Percentiles rank a stretch among this genome's conserved stretches.
These are phyloP conservation scores for Auriscalpium vulgare DNA, from an alignment of 768 basidiomycete genomes.

Conservation along the genomic window DNA sequence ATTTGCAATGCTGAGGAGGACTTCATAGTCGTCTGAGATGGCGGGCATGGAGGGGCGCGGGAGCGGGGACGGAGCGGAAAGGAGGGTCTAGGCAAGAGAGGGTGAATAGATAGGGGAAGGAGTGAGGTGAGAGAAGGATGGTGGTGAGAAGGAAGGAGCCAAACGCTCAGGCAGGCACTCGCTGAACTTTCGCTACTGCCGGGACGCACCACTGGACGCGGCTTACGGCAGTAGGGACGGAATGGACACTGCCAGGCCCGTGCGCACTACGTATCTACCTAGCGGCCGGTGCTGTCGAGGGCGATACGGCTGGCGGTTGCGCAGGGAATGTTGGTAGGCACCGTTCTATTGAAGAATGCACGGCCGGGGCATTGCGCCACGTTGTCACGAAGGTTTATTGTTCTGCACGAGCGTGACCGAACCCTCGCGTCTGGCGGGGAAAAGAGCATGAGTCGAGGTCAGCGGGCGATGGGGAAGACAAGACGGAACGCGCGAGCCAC, in stretches of 20 bases:
- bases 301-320: neutral
- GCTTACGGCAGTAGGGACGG: slow-evolving; percentile 13
- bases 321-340: neutral
- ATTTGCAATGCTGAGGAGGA: slow-evolving; percentile 62
- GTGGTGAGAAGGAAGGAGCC: neutral
- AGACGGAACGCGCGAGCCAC: slow-evolving; percentile 6
- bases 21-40: slow-evolving; percentile 50
- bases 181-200: slow-evolving; percentile 4
- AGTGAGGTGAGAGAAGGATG: neutral
- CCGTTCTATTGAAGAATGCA: slow-evolving; percentile 1
- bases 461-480: slow-evolving; percentile 10
- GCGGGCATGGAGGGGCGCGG: slow-evolving; percentile 43
- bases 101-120: slow-evolving; percentile 8
- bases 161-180: neutral
- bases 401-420: slow-evolving; percentile 11
- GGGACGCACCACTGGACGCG: slow-evolving; percentile 10
- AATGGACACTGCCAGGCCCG: neutral
- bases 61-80: slow-evolving; percentile 35
- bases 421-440: neutral
- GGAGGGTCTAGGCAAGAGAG: slow-evolving; percentile 2
- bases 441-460: slow-evolving; percentile 6
- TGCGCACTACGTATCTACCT: neutral
- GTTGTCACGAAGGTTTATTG: slow-evolving; percentile 10
- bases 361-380: neutral
- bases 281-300: neutral